Base-by-base conservation (phyloP, 2,329 filamentous ascomycete genomes). In the Zymoseptoria crescenta region DNA sequence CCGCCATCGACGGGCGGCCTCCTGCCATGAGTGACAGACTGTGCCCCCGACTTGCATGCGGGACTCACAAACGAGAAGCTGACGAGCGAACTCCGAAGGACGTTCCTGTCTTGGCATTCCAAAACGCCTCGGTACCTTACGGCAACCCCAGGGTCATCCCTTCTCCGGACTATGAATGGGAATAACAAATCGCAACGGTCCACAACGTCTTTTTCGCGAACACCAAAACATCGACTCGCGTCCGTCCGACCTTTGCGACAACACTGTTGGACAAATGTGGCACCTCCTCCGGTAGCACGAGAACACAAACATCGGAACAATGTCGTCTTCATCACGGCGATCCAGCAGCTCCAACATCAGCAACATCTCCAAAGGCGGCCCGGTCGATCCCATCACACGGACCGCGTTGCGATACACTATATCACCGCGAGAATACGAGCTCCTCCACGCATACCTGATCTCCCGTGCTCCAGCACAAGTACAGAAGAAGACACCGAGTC, bases 371-470 rank as follows among this genome's bases (percentile, higher is more conserved):
- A 67, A 64, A 56, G 58, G 65, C 48, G 10, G 41, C 19, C 67
- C 67, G 8, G 54, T 81, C 60, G 88, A 93, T 65, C 87, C 89
- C 4, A 81, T 95, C 63, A 81, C 95, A 58, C 89, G 89, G 74
- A 95, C 94, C 74, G 87, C 90, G 50, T 80, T 96, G 60, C 87
- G 91, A 65, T 92, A 96, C 75, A 94, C 89, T 59, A 74, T 86
- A 56, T 91, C 92, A 71, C 86, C 90, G 49, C 85, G 87, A 73
- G 92, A 96, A 74, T 96, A 96, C 74, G 87, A 89, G 65, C 78
- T 87, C 1, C 82, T 96, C 19, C 91, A 96, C 74, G 87, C 87
- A 69, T 91, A 92, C 70, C 82, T 96, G 56, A 81, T 94, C 55
- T 91, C 89, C 61, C 85, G 87, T 52, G 87, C 89, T 4, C 75